phyloP scores from a whole-genome alignment of 176 grass and related monocot genomes.

The Chloris gayana region DNA sequence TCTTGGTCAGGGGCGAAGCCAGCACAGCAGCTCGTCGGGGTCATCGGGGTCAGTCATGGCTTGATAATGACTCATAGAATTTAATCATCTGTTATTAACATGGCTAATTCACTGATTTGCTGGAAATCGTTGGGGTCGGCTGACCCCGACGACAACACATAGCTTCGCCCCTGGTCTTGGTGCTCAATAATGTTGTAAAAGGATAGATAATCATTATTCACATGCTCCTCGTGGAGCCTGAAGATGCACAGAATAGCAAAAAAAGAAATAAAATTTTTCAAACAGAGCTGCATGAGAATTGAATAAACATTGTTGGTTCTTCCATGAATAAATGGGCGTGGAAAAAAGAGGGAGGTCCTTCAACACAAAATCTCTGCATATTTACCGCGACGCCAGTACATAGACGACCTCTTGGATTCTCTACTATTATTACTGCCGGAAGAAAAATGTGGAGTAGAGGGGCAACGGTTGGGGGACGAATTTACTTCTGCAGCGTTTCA shows the following conservation, averaged over 20 bases:
- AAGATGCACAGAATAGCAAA: slow-evolving; percentile 14
- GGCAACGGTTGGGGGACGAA: slow-evolving; percentile 19
- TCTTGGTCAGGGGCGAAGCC: too few species aligned
- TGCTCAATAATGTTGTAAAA: not conserved
- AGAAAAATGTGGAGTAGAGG: not conserved
- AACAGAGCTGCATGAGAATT: not conserved
- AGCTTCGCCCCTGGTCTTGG: too few species aligned
- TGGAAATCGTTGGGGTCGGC: too few species aligned
- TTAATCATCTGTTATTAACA: too few species aligned
- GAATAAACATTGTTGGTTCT: not conserved
- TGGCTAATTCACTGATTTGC: too few species aligned
- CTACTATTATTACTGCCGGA: not conserved
- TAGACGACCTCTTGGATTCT: not conserved
- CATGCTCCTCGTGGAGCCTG: slow-evolving; percentile 24
- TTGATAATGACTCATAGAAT: too few species aligned
- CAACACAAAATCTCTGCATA: not conserved
- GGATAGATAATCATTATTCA: not conserved
- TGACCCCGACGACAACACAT: too few species aligned
- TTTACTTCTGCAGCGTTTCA: slow-evolving; percentile 21
- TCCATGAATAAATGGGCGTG: slow-evolving; percentile 15
- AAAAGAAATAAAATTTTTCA: not conserved
- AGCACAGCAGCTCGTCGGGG: too few species aligned
- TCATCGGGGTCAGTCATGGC: too few species aligned
- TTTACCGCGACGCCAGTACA: slow-evolving; percentile 26
- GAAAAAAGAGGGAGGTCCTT: slow-evolving; percentile 13